Conservation (phyloP, 148 eudicot genomes). For the Rhododendron kiyosumense region DNA sequence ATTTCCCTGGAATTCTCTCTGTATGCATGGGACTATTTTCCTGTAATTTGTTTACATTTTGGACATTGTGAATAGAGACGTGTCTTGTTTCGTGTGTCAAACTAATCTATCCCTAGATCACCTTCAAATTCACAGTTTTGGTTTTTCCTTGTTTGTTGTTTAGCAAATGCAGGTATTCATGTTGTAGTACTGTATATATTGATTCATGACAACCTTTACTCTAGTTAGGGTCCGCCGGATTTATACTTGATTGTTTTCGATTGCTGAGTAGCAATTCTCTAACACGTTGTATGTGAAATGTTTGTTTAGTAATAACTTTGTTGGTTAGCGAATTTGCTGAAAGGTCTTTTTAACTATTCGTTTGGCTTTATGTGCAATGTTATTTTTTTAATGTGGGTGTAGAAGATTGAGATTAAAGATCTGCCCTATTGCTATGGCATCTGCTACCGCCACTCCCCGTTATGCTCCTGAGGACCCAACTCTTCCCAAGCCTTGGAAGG, state of each 20-base stretch:
- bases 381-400: not conserved
- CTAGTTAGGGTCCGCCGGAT: not conserved
- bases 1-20: not conserved
- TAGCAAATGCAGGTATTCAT: not conserved
- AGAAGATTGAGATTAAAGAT: not conserved
- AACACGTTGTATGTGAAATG: not conserved
- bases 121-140: not conserved
- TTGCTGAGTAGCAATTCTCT: not conserved
- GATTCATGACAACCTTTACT: not conserved
- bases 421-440: not conserved
- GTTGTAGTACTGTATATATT: not conserved
- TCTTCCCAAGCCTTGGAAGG: constrained; percentile 96
- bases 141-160: not conserved
- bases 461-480: constrained; percentile 75
- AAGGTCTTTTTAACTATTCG: not conserved
- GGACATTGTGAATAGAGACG: not conserved
- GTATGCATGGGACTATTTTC: not conserved
- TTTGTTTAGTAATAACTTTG: not conserved
- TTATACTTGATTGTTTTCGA: not conserved
- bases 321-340: not conserved
- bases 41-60: not conserved
- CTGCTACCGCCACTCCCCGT: not conserved
- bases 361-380: not conserved
- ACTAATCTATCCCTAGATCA: not conserved
- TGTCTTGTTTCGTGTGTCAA: not conserved